Evolutionary conservation across 2,329 filamentous ascomycete species (phyloP).

Genomic region (Arthrobotrys entomopaga): DNA sequence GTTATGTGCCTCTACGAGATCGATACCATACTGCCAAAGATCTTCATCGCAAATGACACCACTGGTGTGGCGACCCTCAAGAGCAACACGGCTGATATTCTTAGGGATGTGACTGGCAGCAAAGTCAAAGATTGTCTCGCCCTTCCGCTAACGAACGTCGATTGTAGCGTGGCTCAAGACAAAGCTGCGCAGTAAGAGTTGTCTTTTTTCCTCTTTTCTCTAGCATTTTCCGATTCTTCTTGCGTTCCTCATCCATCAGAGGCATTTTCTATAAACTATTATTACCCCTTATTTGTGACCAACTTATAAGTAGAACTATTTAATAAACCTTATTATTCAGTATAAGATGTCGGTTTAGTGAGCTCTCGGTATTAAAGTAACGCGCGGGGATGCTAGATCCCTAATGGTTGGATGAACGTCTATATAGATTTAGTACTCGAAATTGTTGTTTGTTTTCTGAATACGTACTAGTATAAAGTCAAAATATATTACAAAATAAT

Average conservation of each 20-base stretch:
- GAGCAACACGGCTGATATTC: not conserved
- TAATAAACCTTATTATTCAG: not conserved
- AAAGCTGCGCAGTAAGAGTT: not conserved
- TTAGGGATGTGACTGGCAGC: not conserved
- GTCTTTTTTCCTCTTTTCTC: not conserved
- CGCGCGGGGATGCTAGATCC: not conserved
- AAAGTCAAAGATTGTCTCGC: not conserved
- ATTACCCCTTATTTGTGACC: not conserved
- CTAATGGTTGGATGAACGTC: not conserved
- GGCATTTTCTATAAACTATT: not conserved
- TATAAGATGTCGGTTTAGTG: not conserved
- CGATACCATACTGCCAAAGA: not conserved
- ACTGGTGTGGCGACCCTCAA: not conserved
- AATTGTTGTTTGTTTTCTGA: not conserved
- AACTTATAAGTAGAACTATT: not conserved
- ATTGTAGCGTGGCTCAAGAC: not conserved
- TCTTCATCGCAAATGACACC: not conserved
- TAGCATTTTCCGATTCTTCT: not conserved
- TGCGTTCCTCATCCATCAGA: not conserved
- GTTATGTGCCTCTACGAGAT: not conserved
- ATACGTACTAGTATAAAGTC: not conserved
- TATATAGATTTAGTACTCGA: not conserved
- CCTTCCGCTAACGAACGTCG: not conserved
- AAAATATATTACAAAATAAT: too few relatives aligned
- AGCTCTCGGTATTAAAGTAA: not conserved